Percentiles rank a stretch among this genome's conserved stretches.
These are phyloP conservation scores for Citrus glauca DNA, from an alignment of 345 rosid genomes.

Conservation along the genomic window DNA sequence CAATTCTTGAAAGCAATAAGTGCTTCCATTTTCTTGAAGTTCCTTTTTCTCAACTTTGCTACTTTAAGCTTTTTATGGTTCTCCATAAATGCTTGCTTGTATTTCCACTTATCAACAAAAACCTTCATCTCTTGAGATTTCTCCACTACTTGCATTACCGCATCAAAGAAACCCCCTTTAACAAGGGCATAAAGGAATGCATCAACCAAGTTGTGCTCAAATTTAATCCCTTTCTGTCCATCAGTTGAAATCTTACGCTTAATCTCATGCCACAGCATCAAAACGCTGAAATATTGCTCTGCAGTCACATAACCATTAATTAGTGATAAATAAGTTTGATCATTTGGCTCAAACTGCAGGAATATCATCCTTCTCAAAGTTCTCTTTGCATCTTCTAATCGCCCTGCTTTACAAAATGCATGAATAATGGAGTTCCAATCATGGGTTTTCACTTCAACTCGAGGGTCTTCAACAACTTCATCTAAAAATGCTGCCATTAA, in stretches of 20 bases:
- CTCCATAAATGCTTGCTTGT: constrained; percentile 98
- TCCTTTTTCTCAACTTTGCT: constrained; percentile 79
- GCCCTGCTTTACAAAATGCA: constrained; percentile 84
- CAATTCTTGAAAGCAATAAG: constrained; percentile 93
- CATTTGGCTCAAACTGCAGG: constrained; percentile 72
- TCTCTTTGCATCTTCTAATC: constrained; percentile 82
- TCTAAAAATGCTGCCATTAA: constrained; percentile 89
- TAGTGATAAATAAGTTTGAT: constrained; percentile 81
- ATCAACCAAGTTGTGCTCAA: constrained; percentile 68
- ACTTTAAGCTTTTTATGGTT: constrained; percentile 88
- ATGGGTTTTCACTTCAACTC: constrained; percentile 80
- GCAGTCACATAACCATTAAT: constrained; percentile 75
- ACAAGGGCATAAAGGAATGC: constrained; percentile 87
- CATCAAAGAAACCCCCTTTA: constrained; percentile 97
- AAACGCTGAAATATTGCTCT: constrained; percentile 70
- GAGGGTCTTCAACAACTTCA: constrained; percentile 90
- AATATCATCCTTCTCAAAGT: constrained; percentile 89
- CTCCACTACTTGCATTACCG: constrained; percentile 93
- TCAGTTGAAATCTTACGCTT: constrained; percentile 63
- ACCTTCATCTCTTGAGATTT: constrained; percentile 86
- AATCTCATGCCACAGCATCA: constrained; percentile 84
- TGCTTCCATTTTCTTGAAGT: constrained; percentile 85
- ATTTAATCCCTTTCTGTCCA: constrained; percentile 44
- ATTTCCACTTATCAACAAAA: constrained; percentile 94
- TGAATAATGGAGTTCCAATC: constrained; percentile 98